phyloP scores from a whole-genome alignment of 1,284 basidiomycete species.

The Singerocomus inundabilis region DNA sequence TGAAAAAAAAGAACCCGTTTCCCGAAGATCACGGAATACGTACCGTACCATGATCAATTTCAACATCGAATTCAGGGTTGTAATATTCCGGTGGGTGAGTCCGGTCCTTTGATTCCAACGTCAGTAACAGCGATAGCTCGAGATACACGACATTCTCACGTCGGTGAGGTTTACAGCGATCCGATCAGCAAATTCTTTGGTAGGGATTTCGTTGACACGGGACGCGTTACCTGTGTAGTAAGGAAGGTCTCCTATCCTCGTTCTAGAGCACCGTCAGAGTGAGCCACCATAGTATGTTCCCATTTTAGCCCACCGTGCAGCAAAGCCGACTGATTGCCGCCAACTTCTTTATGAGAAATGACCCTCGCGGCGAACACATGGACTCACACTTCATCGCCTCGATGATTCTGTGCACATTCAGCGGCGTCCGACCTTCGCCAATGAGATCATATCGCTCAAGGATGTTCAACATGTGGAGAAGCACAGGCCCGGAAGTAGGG shows the following conservation, averaged over 20 bases:
- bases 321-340: conserved; percentile 57
- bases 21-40: conserved; percentile 25
- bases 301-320: conserved; percentile 49
- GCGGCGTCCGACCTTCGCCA: conserved; percentile 46
- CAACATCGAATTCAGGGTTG: conserved; percentile 76
- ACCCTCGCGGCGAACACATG: conserved; percentile 14
- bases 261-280: conserved; percentile 43
- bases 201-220: conserved; percentile 66
- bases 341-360: conserved; percentile 12
- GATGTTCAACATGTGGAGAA: conserved; percentile 80
- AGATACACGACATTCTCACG: conserved; percentile 44
- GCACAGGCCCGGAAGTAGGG: conserved; percentile 79
- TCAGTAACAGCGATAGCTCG: conserved; percentile 10
- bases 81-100: conserved; percentile 86
- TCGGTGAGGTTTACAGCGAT: conserved; percentile 75
- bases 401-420: conserved; percentile 70
- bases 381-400: conserved; percentile 73
- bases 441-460: conserved; percentile 64
- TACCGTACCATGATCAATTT: conserved; percentile 84
- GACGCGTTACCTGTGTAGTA: conserved; percentile 53
- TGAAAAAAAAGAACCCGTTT: conserved; percentile 3
- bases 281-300: conserved; percentile 6
- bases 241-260: conserved; percentile 76
- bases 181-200: conserved; percentile 64
- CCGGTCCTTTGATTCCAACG: conserved; percentile 50